Conservation (phyloP, 2,329 filamentous ascomycete species). For the Eutypa lata region DNA sequence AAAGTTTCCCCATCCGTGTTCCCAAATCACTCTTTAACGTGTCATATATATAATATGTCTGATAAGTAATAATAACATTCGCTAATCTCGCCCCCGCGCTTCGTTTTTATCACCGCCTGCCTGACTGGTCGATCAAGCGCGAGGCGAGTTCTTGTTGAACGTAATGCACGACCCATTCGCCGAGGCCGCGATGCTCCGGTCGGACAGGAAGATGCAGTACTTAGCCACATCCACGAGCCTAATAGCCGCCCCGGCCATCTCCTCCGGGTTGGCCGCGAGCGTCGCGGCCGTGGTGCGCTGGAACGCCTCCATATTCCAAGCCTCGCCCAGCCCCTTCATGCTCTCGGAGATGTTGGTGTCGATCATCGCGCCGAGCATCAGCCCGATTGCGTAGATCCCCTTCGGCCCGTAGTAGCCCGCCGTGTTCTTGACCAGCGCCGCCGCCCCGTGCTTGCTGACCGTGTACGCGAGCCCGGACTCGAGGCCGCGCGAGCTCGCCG, state of each 20-base stretch:
- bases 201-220: conserved; percentile 24
- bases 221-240: conserved; percentile 35
- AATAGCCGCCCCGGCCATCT: conserved; percentile 25
- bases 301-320: conserved; percentile 31
- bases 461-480: conserved; percentile 47
- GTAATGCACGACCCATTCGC: conserved; percentile 18
- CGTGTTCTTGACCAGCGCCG: conserved; percentile 56
- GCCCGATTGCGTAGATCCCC: conserved; percentile 49
- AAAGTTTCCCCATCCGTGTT: too few species aligned
- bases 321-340: conserved; percentile 27
- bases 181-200: conserved; percentile 14
- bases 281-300: conserved; percentile 17
- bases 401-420: conserved; percentile 52
- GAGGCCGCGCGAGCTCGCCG: conserved; percentile 12
- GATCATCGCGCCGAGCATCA: conserved; percentile 52
- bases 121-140: too few species aligned
- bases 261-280: conserved; percentile 22
- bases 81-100: too few species aligned
- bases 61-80: too few species aligned
- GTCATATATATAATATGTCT: too few species aligned
- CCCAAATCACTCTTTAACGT: too few species aligned
- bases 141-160: conserved; percentile 24
- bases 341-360: conserved; percentile 50
- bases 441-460: conserved; percentile 50
- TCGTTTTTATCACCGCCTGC: too few species aligned